Base-by-base conservation (phyloP, 2,329 filamentous ascomycete genomes). In the Xylariales sp. region DNA sequence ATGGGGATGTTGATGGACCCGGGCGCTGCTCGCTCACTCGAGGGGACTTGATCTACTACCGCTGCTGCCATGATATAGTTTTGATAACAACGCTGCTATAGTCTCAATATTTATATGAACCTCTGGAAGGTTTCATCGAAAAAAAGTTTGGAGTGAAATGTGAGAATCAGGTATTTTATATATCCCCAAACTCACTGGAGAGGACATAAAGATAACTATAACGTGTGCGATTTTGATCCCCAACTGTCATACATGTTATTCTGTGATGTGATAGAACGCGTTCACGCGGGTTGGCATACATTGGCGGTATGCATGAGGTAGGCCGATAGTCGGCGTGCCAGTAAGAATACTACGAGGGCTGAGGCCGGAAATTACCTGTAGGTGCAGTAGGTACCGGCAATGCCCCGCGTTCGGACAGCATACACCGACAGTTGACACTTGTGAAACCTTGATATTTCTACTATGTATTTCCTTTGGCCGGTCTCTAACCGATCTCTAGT, bases 1-100 rank as follows among this genome's bases (percentile, higher is more conserved):
- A 83, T 68, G 1, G 81, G 78, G 23, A 82, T 73, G 66, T 80
- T 78, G 60, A 75, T 58, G 12, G 79, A 80, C n/a, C 79, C 79
- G 1, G 79, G 77, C 18, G 76, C 77, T 34, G 73, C 68, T 52
- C 76, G 73, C 59, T 80, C 73, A 60, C 74, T 74, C 32, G 78
- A 76, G 43, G 70, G 72, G 34, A 71, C 39, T 36, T 61, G 58
- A 45, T 55, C 58, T 65, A 39, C 45, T 30, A 57, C 55, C 3
- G 23, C 36, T 4, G 62, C 18, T 60, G 72, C 54, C 69, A 69
- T 75, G 39, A 39, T 65, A 41, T 18, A 28, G 39, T 36, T 41
- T 28, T 5, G n/a, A 57, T 14, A n/a, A 54, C 14, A n/a, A 41
- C 39, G 16, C 18, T 41, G 28, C 9, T 55, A 30, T 30, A 36